phyloP scores from a whole-genome alignment of 345 rosid genomes.

The Excoecaria cochinchinensis region DNA sequence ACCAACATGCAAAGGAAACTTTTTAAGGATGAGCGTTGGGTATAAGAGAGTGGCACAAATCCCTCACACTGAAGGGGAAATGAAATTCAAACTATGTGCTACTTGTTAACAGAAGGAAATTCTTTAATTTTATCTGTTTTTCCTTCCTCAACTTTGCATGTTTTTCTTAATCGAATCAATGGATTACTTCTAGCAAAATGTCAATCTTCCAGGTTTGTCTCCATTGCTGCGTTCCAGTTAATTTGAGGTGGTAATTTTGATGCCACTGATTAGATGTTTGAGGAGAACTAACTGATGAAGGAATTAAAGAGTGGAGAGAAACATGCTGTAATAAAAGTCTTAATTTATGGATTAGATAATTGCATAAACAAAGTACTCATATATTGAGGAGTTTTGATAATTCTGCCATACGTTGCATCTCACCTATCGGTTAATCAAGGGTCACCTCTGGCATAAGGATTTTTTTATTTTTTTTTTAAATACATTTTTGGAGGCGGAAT shows the following conservation, averaged over 20 bases:
- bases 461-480: no score
- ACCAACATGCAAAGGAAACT: background rate
- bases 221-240: background rate
- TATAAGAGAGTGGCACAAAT: slow-evolving; percentile 18
- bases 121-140: background rate
- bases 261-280: background rate
- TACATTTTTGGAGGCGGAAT: no score
- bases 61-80: slow-evolving; percentile 15
- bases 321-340: no score
- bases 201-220: background rate
- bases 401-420: no score
- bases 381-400: no score
- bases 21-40: slow-evolving; percentile 11
- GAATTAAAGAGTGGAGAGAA: no score
- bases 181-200: background rate
- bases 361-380: no score
- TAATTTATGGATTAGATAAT: no score
- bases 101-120: slow-evolving; percentile 15
- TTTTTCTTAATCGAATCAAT: background rate
- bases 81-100: slow-evolving; percentile 22
- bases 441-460: no score
- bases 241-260: background rate
- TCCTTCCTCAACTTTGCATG: background rate
- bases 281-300: background rate
- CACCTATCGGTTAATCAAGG: no score